A percentile compares a stretch with the other conserved stretches of the same genome.
Evolutionary conservation across 2,329 filamentous ascomycete genomes (phyloP).

Genomic region (Microcyclosporella mali): DNA sequence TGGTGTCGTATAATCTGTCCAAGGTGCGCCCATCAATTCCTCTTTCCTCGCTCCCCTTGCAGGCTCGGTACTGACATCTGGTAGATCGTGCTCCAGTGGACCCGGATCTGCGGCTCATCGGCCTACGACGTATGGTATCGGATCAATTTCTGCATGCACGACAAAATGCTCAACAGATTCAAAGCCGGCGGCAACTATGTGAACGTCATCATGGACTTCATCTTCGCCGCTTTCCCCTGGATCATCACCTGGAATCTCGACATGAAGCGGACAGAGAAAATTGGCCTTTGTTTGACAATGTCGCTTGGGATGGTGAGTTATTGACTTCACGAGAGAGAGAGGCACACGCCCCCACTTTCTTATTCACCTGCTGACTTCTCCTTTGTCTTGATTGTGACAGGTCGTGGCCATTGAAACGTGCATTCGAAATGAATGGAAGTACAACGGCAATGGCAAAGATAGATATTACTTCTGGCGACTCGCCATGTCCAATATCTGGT

Average conservation of each 20-base stretch:
- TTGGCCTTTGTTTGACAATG: constrained; percentile 47
- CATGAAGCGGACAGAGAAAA: constrained; percentile 45
- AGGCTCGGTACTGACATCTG: constrained; percentile 5
- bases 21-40: constrained; percentile 31
- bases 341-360: too few relatives aligned
- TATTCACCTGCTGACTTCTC: background rate
- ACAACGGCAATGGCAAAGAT: constrained; percentile 42
- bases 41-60: too few relatives aligned
- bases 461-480: constrained; percentile 46
- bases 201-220: constrained; percentile 51
- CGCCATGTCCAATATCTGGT: constrained; percentile 44
- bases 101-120: constrained; percentile 39
- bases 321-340: too few relatives aligned
- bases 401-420: constrained; percentile 47
- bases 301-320: background rate
- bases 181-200: constrained; percentile 50
- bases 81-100: constrained; percentile 44
- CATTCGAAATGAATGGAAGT: constrained; percentile 46
- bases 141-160: constrained; percentile 41
- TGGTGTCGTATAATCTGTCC: constrained; percentile 45
- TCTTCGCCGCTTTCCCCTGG: constrained; percentile 48
- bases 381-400: constrained; percentile 32
- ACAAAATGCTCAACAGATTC: constrained; percentile 38
- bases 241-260: constrained; percentile 44
- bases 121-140: constrained; percentile 46